Evolutionary conservation across 768 basidiomycete species (phyloP).

Genomic region (Calocybe cyanea): DNA sequence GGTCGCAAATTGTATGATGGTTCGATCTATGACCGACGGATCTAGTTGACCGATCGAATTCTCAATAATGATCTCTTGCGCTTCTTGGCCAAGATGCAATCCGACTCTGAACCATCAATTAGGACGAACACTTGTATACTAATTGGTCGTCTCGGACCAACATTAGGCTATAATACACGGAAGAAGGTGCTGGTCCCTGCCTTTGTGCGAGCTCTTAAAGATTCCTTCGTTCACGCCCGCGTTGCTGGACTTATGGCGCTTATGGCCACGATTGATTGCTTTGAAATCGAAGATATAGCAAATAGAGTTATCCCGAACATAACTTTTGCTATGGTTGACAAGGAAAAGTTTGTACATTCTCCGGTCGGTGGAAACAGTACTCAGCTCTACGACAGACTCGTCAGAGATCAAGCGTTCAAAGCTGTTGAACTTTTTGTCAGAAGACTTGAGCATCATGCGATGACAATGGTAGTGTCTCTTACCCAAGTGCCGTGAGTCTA

Average conservation of each 20-base stretch:
- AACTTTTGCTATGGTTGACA: conserved; percentile 76
- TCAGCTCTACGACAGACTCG: conserved; percentile 50
- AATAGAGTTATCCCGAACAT: conserved; percentile 87
- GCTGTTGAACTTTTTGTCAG: conserved; percentile 86
- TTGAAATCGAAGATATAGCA: conserved; percentile 84
- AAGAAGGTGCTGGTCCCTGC: conserved; percentile 97
- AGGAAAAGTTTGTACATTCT: conserved; percentile 68
- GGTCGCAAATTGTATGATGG: too few relatives aligned
- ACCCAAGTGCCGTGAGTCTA: neutral
- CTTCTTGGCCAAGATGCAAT: conserved; percentile 88
- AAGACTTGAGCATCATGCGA: conserved; percentile 73
- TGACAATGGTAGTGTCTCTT: conserved; percentile 59
- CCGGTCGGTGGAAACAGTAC: neutral
- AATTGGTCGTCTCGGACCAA: conserved; percentile 85
- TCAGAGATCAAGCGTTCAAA: conserved; percentile 95
- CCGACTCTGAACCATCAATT: conserved; percentile 90
- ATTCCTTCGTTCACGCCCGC: conserved; percentile 87
- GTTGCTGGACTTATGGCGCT: conserved; percentile 95
- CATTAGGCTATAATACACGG: conserved; percentile 83
- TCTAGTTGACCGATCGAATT: conserved; percentile 82
- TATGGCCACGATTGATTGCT: conserved; percentile 91
- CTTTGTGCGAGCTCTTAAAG: conserved; percentile 85
- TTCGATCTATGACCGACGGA: neutral
- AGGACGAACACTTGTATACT: conserved; percentile 97
- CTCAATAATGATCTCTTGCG: conserved; percentile 96